Evolutionary conservation across 768 basidiomycete genomes (phyloP), one percentile per base, ranked within the genome.

Genomic region (Collybia sordida): DNA sequence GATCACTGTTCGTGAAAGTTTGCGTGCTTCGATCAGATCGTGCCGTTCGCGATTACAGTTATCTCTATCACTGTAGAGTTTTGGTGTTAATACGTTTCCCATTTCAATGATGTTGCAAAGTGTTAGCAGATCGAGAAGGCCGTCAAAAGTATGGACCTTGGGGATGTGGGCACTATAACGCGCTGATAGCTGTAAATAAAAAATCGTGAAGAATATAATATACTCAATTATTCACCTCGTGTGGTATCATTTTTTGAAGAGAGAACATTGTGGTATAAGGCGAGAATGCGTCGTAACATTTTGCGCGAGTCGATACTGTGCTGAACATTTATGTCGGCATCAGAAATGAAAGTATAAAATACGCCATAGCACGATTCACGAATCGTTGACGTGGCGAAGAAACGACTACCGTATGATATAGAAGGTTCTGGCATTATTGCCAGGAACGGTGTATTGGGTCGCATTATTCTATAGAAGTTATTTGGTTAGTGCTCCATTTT

Each of bases 391-490:
- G 54, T 42, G 0, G 54, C n/a, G 36, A 61, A 61, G 23, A 52
- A 64, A 42, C 65, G 63, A 2, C 59, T 55, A 0, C 64, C 63
- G 14, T 39, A 27, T n/a, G 56, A 62, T 1, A 65, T 56, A 6
- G 59, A 25, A 37, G 54, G 3, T 2, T 51, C 50, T 1, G 49
- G 25, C 0, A 58, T 59, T 14, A 42, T 49, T 1, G 60, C 58
- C 0, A 42, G 31, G 28, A 64, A 60, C 0, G 51, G 28, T 3
- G 44, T 57, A 14, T 56, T 56, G 1, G 65, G 62, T 0, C 47
- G 28, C 56, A 67, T 56, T 14, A 48, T 39, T 6, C 54, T 59
- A n/a, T 17, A 1, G 28, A n/a, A n/a, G 40, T 2, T 11, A 38
- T 7, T 41, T 17, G 14, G 24, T 17, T 22, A 40, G 15, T 44